phyloP scores from a whole-genome alignment of 2,329 filamentous ascomycete species.

The Penicillium sp. region DNA sequence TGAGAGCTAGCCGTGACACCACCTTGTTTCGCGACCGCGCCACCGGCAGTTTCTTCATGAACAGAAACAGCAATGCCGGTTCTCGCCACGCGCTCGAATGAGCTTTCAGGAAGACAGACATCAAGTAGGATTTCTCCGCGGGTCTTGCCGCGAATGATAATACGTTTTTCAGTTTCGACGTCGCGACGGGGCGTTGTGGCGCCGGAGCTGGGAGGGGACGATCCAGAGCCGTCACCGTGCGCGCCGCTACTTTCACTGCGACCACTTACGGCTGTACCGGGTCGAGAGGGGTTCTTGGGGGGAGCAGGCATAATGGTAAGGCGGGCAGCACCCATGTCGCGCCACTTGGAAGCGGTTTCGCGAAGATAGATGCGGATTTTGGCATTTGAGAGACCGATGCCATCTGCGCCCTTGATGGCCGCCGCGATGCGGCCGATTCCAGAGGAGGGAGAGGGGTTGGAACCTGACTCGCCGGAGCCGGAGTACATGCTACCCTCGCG shows the following conservation, averaged over 20 bases:
- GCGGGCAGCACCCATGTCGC: constrained; percentile 83
- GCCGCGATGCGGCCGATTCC: constrained; percentile 57
- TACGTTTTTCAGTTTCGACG: constrained; percentile 78
- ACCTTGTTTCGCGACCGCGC: constrained; percentile 58
- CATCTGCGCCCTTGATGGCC: constrained; percentile 59
- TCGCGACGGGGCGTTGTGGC: constrained; percentile 49
- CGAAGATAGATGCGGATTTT: constrained; percentile 86
- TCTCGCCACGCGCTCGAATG: constrained; percentile 80
- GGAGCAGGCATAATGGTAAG: constrained; percentile 75
- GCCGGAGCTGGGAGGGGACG: constrained; percentile 33
- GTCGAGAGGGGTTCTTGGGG: constrained; percentile 33
- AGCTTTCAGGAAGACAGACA: constrained; percentile 80
- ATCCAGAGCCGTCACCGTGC: constrained; percentile 27
- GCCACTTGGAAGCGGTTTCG: constrained; percentile 78
- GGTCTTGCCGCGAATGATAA: constrained; percentile 75
- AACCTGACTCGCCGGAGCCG: constrained; percentile 52
- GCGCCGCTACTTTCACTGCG: constrained; percentile 31
- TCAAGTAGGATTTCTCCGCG: constrained; percentile 73
- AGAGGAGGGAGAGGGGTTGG: constrained; percentile 59
- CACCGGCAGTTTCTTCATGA: constrained; percentile 75
- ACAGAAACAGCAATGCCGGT: constrained; percentile 88
- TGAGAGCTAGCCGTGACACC: constrained; percentile 63
- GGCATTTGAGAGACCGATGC: constrained; percentile 70
- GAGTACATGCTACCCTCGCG: constrained; percentile 64
- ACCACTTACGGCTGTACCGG: constrained; percentile 57